These are phyloP conservation scores for Talaromyces sp. DNA, from an alignment of 2,329 filamentous ascomycete species.

Conservation along the genomic window DNA sequence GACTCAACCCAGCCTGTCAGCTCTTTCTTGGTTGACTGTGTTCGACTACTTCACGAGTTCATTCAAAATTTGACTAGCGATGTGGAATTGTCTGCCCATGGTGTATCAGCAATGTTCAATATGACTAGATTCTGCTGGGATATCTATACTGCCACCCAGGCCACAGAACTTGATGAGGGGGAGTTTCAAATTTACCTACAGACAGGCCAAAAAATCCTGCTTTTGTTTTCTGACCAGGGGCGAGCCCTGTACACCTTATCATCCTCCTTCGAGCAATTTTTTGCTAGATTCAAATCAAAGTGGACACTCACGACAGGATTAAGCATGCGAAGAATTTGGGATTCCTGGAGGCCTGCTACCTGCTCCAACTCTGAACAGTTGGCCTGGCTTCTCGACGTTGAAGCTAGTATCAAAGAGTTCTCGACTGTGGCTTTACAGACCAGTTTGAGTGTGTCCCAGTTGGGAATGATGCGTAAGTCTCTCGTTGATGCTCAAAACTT, in stretches of 20 bases:
- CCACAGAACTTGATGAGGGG: constrained; percentile 44
- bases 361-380: constrained; percentile 33
- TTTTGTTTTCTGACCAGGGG: constrained; percentile 25
- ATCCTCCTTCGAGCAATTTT: constrained; percentile 21
- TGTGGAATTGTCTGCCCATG: constrained; percentile 19
- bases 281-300: constrained; percentile 58
- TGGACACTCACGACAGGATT: constrained; percentile 71
- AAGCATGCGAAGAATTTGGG: constrained; percentile 77
- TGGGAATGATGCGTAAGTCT: constrained; percentile 30
- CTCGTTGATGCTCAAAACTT: constrained; percentile 33
- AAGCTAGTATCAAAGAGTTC: constrained; percentile 30
- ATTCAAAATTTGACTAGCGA: constrained; percentile 24
- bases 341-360: constrained; percentile 58
- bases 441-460: constrained; percentile 28
- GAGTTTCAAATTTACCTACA: constrained; percentile 51
- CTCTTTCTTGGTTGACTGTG: constrained; percentile 32
- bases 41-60: constrained; percentile 29
- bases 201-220: constrained; percentile 29
- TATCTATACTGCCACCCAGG: constrained; percentile 38
- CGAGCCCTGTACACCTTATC: constrained; percentile 22
- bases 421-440: constrained; percentile 31
- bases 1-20: constrained; percentile 36
- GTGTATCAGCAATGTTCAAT: constrained; percentile 22
- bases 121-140: constrained; percentile 45
- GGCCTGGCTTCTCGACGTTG: constrained; percentile 28